These are phyloP conservation scores for Nymphaea thermarum DNA, from an alignment of 164 flowering plant species.

Conservation along the genomic window DNA sequence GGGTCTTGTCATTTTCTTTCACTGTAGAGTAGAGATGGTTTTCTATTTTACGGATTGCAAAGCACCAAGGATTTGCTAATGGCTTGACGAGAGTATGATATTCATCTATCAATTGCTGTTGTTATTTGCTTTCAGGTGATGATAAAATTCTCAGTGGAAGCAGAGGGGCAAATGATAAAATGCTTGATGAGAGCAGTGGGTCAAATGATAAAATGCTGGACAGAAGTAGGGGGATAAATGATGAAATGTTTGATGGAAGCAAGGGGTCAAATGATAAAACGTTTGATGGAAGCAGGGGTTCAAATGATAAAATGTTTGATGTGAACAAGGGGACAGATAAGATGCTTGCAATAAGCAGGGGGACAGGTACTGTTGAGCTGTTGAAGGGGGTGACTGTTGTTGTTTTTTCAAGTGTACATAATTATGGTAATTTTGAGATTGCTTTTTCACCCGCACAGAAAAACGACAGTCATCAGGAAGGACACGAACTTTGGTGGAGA, in stretches of 20 bases:
- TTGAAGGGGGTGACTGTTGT: background rate
- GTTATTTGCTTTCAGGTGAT: background rate
- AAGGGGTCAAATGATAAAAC: too few relatives aligned
- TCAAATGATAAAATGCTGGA: too few relatives aligned
- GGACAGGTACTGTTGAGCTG: background rate
- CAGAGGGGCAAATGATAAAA: too few relatives aligned
- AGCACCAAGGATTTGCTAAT: background rate
- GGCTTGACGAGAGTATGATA: background rate
- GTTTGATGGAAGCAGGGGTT: too few relatives aligned
- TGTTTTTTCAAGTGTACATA: background rate
- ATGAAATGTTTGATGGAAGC: too few relatives aligned
- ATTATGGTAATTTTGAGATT: too few relatives aligned
- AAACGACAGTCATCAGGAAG: slow-evolving; percentile 25
- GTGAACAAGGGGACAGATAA: too few relatives aligned
- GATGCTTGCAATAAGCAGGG: background rate
- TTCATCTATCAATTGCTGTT: background rate
- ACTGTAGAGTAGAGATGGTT: background rate
- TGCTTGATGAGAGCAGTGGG: too few relatives aligned
- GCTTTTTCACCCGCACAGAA: background rate
- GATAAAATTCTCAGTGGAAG: background rate
- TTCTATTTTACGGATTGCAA: background rate
- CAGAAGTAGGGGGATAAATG: too few relatives aligned
- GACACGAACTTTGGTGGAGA: slow-evolving; percentile 37
- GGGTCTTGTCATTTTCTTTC: background rate
- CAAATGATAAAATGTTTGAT: too few relatives aligned